Evolutionary conservation across 306 rosid genomes (phyloP).

Genomic region (Alnus rubra): DNA sequence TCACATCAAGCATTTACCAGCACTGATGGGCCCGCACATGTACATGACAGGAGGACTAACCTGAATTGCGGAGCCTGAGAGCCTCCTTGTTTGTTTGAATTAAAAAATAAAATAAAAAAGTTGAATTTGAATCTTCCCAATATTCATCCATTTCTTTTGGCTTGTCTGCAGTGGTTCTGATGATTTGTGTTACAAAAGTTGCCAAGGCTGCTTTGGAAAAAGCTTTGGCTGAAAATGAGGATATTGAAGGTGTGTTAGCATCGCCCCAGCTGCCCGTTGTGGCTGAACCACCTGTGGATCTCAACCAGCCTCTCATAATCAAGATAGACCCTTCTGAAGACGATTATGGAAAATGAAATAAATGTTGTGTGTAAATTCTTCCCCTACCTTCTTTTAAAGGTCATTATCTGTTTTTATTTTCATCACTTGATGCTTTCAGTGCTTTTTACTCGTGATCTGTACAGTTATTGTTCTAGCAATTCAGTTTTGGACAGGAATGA

Average conservation of each 20-base stretch:
- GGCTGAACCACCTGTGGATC: constrained; percentile 50
- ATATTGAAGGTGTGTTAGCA: constrained; percentile 36
- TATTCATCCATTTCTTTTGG: constrained; percentile 1
- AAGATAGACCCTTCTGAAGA: constrained; percentile 49
- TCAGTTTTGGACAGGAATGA: constrained; percentile 26
- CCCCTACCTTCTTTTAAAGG: constrained; percentile 25
- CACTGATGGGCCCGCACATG: not conserved
- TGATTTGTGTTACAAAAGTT: constrained; percentile 72
- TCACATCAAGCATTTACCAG: not conserved
- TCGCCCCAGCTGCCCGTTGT: constrained; percentile 45
- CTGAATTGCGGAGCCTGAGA: not conserved
- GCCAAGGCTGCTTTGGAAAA: constrained; percentile 84
- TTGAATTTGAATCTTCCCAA: not conserved
- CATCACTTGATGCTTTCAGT: constrained; percentile 28
- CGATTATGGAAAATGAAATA: constrained; percentile 43
- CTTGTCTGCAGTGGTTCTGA: constrained; percentile 60
- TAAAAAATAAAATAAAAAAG: not conserved
- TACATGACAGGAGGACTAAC: not conserved
- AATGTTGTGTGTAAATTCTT: constrained; percentile 58
- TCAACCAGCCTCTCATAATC: constrained; percentile 74
- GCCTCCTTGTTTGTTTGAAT: not conserved
- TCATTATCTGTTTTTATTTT: constrained; percentile 28
- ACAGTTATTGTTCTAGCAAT: constrained; percentile 34
- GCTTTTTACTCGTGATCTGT: constrained; percentile 29
- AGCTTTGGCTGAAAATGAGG: constrained; percentile 78